Percentiles rank a stretch among this genome's conserved stretches.
Evolutionary conservation across 139 green algal species (phyloP).

Genomic region (Ettlia oleoabundans): DNA sequence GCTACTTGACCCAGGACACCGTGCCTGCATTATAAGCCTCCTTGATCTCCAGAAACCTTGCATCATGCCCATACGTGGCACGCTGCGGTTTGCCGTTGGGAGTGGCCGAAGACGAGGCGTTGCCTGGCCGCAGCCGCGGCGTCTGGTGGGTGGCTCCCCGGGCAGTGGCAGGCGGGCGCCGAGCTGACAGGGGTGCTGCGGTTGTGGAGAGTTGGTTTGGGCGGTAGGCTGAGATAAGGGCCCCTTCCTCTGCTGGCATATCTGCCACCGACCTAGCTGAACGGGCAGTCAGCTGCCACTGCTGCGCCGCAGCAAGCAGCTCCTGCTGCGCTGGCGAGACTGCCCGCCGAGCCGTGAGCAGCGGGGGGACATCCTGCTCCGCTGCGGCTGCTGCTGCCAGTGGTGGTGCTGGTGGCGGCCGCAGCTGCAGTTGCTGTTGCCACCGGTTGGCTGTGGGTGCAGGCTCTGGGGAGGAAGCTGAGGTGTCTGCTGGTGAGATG

Average conservation of each 20-base stretch:
- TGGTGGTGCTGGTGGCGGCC: background rate
- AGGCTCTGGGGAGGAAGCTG: background rate
- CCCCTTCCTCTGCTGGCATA: background rate
- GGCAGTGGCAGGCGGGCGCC: background rate
- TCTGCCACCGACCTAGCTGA: background rate
- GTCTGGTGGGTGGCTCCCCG: background rate
- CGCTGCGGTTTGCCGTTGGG: background rate
- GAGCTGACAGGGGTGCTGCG: background rate
- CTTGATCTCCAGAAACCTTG: slow-evolving; percentile 10
- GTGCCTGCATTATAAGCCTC: slow-evolving; percentile 26
- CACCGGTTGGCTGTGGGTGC: background rate
- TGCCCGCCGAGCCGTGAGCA: background rate
- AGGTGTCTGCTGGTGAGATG: background rate
- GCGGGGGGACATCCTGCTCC: background rate
- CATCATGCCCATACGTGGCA: slow-evolving; percentile 8
- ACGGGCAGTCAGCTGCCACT: slow-evolving; percentile 20
- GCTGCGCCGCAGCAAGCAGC: slow-evolving; percentile 12
- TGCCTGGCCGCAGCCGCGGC: background rate
- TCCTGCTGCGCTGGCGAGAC: slow-evolving; percentile 20
- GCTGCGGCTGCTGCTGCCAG: background rate
- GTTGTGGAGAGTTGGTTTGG: background rate
- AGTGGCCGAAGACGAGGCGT: background rate
- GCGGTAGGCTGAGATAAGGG: background rate
- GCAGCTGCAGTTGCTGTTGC: background rate
- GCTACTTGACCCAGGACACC: background rate